A percentile compares a stretch with the other conserved stretches of the same genome.
These are phyloP conservation scores for Aspergillus taichungensis DNA, from an alignment of 495 filamentous ascomycete species.

Conservation along the genomic window DNA sequence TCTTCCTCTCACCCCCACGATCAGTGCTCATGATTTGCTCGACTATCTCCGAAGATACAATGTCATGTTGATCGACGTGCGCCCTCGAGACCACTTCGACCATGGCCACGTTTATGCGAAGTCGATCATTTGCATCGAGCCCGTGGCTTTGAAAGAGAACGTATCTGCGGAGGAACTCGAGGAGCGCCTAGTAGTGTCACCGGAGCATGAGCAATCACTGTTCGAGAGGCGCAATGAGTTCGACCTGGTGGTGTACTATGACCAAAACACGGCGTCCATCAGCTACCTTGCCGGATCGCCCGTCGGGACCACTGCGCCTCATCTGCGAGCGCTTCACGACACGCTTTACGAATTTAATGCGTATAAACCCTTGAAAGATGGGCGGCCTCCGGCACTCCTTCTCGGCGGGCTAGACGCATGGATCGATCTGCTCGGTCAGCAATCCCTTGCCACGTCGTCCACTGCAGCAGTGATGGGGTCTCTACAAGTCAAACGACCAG, in stretches of 20 bases:
- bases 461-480: constrained; percentile 44
- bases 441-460: constrained; percentile 51
- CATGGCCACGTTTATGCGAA: constrained; percentile 76
- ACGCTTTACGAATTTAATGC: constrained; percentile 77
- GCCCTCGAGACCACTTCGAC: constrained; percentile 74
- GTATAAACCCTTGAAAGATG: constrained; percentile 58
- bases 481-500: constrained; percentile 28
- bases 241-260: constrained; percentile 86
- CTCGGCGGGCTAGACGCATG: constrained; percentile 78
- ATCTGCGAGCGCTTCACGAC: constrained; percentile 62
- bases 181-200: constrained; percentile 73
- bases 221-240: constrained; percentile 72
- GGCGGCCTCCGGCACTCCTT: constrained; percentile 62
- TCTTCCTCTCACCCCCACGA: constrained; percentile 51
- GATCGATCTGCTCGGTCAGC: constrained; percentile 66
- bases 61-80: constrained; percentile 79
- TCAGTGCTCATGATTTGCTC: constrained; percentile 57
- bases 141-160: constrained; percentile 62
- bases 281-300: constrained; percentile 40
- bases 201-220: constrained; percentile 59
- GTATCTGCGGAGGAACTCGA: constrained; percentile 81
- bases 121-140: constrained; percentile 83
- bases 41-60: constrained; percentile 53
- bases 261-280: constrained; percentile 54
- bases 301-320: constrained; percentile 42